Conservation (phyloP, 2,329 filamentous ascomycete genomes). For the Alternaria alternata region DNA sequence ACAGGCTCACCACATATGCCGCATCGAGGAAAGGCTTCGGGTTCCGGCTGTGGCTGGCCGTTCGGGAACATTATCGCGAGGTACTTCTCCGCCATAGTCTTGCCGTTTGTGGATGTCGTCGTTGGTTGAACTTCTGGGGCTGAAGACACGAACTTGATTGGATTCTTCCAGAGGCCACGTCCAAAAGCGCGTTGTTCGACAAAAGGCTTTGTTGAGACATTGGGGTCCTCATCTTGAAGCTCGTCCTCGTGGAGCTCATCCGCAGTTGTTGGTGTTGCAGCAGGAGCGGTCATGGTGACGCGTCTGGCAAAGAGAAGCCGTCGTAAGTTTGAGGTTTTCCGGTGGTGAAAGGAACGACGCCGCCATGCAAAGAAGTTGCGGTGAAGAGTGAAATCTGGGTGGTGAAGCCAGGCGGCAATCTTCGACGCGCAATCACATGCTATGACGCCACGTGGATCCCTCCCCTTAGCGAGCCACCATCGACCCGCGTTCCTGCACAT, state of each 20-base stretch:
- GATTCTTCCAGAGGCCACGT: conserved; percentile 68
- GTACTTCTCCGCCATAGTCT: conserved; percentile 68
- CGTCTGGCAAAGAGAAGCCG: neutral
- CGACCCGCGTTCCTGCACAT: conserved; percentile 33
- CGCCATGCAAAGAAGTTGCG: conserved; percentile 1
- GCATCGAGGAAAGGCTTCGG: conserved; percentile 36
- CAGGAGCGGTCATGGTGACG: conserved; percentile 18
- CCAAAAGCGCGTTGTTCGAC: conserved; percentile 66
- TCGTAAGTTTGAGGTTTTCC: neutral
- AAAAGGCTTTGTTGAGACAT: conserved; percentile 67
- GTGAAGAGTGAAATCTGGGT: conserved; percentile 2
- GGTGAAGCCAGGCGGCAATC: conserved; percentile 20
- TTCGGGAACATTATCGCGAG: conserved; percentile 71
- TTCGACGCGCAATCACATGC: conserved; percentile 37
- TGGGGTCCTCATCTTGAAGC: conserved; percentile 51
- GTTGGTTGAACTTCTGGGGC: conserved; percentile 34
- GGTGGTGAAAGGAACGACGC: conserved; percentile 21
- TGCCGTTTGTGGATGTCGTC: conserved; percentile 54
- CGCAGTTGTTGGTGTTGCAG: conserved; percentile 2
- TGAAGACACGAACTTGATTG: conserved; percentile 67
- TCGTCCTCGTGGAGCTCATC: conserved; percentile 27
- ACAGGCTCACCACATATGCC: conserved; percentile 50
- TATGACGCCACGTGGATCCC: conserved; percentile 39
- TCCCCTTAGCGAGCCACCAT: conserved; percentile 34
- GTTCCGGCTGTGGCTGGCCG: conserved; percentile 30